phyloP scores from a whole-genome alignment of 2,329 filamentous ascomycete species.

The Xylaria sp. region DNA sequence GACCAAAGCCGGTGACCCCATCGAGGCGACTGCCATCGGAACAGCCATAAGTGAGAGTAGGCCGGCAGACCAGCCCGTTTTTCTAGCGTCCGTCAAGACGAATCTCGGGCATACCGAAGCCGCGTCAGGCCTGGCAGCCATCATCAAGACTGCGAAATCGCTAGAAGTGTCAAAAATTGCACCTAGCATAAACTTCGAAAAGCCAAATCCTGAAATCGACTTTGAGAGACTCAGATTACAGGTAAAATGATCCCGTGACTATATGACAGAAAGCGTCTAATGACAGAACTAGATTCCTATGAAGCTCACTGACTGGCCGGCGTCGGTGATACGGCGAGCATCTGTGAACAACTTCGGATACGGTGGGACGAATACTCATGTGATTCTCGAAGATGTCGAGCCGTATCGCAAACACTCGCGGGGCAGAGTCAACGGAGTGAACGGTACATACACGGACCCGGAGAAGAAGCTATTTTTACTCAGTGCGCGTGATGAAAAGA shows the following conservation, averaged over 20 bases:
- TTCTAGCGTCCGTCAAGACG: conserved; percentile 45
- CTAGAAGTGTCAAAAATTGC: conserved; percentile 44
- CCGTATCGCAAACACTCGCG: neutral
- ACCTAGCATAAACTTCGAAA: conserved; percentile 41
- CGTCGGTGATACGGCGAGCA: conserved; percentile 24
- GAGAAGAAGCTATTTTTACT: neutral
- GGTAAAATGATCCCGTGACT: conserved; percentile 6
- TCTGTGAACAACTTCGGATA: conserved; percentile 53
- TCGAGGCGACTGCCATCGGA: conserved; percentile 40
- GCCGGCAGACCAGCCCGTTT: conserved; percentile 4
- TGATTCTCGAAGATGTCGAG: conserved; percentile 41
- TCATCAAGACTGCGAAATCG: conserved; percentile 46
- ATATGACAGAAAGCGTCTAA: neutral
- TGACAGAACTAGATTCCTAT: neutral
- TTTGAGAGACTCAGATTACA: conserved; percentile 22
- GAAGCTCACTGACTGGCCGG: neutral
- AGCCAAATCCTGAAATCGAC: conserved; percentile 34
- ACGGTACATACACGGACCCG: neutral
- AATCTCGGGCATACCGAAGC: conserved; percentile 50
- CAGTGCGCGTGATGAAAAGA: neutral
- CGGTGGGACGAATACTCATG: conserved; percentile 53
- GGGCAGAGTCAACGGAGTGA: neutral
- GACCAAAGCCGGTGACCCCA: conserved; percentile 42
- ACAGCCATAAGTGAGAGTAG: conserved; percentile 19
- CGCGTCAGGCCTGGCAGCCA: conserved; percentile 42